Base-by-base conservation (phyloP, 2,329 filamentous ascomycete species). In the Tolypocladium tundrense region DNA sequence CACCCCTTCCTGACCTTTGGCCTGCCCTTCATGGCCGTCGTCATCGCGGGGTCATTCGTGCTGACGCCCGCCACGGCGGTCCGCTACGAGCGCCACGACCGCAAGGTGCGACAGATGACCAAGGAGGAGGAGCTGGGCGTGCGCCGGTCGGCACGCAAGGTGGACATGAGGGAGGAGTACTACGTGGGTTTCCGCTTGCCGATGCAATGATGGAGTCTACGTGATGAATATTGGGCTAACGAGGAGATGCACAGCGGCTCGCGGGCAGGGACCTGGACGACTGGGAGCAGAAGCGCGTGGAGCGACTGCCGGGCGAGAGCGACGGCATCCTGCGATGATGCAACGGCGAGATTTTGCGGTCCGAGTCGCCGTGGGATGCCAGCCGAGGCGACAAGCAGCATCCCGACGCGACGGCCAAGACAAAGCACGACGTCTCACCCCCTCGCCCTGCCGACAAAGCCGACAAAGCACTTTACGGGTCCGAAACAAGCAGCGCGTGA, bases 241-340 rank as follows among this genome's bases (percentile, higher is more conserved):
- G 33, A 6, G 16, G 45, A 11, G 19, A 35, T 35, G 43, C 16
- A 60, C 59, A 72, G 70, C 67, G 68, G 57, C 63, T 69, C 50
- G 64, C 78, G 90, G 89, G 90, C 39, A 96, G 95, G 72, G 94
- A 97, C 69, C 76, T 97, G 60, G 93, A 99, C 68, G 83, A 91
- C 69, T 99, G 94, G 94, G 93, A 97, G 72, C 94, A 97, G 75
- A 95, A 94, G 75, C 85, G 95, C 56, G 91, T 97, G 13, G 86
- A 96, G 76, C 81, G 94, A 69, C 80, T 97, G 60, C 86, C 90
- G 24, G 94, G 94, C 64, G 95, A 99, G 73, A 88, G 84, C 60
- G 93, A 99, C 71, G 93, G 93, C 40, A 82, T 90, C 55, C 71
- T 96, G 64, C 88, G 60, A 60, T 59, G 53, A 59, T 19, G 52